These are phyloP conservation scores for Magnaporthiopsis poae DNA, from an alignment of 2,329 filamentous ascomycete genomes.

Conservation along the genomic window DNA sequence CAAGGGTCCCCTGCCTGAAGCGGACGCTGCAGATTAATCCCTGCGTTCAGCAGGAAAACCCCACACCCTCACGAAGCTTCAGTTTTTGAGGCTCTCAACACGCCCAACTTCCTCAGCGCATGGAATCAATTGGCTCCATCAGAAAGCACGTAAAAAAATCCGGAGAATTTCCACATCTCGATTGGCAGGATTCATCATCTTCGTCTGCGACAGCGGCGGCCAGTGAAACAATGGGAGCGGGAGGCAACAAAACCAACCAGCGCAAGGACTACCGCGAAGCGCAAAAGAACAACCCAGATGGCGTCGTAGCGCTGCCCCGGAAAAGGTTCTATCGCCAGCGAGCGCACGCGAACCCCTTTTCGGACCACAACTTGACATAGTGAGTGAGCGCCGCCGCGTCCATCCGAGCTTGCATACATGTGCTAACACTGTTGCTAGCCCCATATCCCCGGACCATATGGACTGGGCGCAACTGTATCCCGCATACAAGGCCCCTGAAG, in stretches of 20 bases:
- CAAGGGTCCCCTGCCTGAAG: not conserved
- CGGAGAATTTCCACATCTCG: not conserved
- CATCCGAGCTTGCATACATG: not conserved
- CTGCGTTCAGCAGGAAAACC: not conserved
- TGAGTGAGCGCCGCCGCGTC: constrained; percentile 12
- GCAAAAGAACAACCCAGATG: constrained; percentile 34
- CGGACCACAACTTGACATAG: constrained; percentile 85
- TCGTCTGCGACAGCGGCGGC: not conserved
- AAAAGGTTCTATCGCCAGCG: constrained; percentile 96
- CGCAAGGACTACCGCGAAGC: constrained; percentile 55
- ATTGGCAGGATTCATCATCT: not conserved
- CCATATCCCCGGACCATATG: constrained; percentile 70
- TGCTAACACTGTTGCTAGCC: constrained; percentile 42
- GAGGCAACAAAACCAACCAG: constrained; percentile 51
- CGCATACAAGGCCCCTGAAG: constrained; percentile 41
- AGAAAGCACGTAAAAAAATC: not conserved
- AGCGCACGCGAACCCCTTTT: constrained; percentile 96
- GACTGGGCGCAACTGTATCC: constrained; percentile 84
- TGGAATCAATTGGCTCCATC: not conserved
- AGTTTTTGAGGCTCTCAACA: not conserved
- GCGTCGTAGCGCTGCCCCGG: constrained; percentile 59
- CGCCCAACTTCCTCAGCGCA: not conserved
- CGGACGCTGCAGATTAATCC: no score
- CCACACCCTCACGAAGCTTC: constrained; percentile 1
- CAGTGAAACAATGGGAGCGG: constrained; percentile 26